Percentiles rank a stretch among this genome's conserved stretches.
phyloP scores from a whole-genome alignment of 148 eudicot genomes.

The Amaranthus cruentus region DNA sequence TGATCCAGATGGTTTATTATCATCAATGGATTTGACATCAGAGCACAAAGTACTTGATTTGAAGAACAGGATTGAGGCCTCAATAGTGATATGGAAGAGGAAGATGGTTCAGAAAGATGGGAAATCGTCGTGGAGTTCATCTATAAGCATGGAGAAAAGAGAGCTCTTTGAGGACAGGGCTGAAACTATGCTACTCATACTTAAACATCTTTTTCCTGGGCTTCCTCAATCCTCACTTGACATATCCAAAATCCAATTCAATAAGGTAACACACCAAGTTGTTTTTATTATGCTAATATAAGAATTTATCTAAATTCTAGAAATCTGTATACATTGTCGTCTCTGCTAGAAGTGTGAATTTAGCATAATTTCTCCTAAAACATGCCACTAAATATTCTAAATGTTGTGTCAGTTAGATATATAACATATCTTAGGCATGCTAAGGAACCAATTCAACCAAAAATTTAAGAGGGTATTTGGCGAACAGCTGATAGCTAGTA shows the following conservation, averaged over 20 bases:
- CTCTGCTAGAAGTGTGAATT: too few species aligned
- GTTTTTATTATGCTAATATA: not conserved
- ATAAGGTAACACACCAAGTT: constrained; percentile 39
- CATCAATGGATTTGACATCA: constrained; percentile 52
- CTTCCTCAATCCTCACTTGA: constrained; percentile 80
- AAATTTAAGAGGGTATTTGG: too few species aligned
- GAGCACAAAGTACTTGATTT: constrained; percentile 78
- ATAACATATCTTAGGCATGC: too few species aligned
- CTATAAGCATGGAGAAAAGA: constrained; percentile 69
- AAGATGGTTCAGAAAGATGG: constrained; percentile 70
- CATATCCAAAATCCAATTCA: constrained; percentile 73
- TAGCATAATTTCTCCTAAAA: too few species aligned
- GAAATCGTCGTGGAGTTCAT: constrained; percentile 79
- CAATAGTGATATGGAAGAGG: constrained; percentile 79
- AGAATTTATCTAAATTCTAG: not conserved
- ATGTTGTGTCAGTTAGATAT: too few species aligned
- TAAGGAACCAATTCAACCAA: too few species aligned
- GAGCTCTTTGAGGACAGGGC: constrained; percentile 89
- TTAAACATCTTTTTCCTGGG: constrained; percentile 78
- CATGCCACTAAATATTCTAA: too few species aligned
- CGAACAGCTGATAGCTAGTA: too few species aligned
- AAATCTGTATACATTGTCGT: not conserved
- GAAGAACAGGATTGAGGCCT: constrained; percentile 88
- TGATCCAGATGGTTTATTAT: constrained; percentile 36
- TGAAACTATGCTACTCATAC: constrained; percentile 68